Base-by-base conservation (phyloP, 2,329 filamentous ascomycete species). In the Pseudofabraea citricarpa region DNA sequence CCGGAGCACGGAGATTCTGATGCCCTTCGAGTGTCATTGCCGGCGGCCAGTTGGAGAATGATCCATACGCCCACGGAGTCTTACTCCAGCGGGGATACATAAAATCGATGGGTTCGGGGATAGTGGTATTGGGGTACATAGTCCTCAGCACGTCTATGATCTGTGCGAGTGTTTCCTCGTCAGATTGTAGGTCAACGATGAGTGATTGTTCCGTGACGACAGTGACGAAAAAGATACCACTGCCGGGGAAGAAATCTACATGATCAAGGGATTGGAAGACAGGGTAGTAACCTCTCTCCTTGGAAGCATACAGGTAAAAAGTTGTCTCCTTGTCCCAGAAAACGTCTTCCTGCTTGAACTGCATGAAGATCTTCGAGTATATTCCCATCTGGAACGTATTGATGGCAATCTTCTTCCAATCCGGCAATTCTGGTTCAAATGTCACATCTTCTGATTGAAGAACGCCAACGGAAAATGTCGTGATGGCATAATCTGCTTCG, bases 321-420 rank as follows among this genome's bases (percentile, higher is more conserved):
- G 79, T 71, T 1, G 69, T 74, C 31, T 71, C 63, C 0, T 63
- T 56, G 52, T 73, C 71, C 83, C 83, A 87, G 61, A 87, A 87
- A 0, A 78, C 75, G 43, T 80, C 67, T 47, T 80, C 69, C 1
- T 41, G 26, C 4, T 32, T 15, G 62, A 86, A 87, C 49, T 85
- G 82, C 47, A 83, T 65, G 63, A 87, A 87, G 48, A 87, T 77
- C 58, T 87, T 87, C 40, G 81, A 87, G 63, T 86, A 87, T 0
- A 81, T 85, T 6, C 77, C 83, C 76, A 87, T 85, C 48, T 71
- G 67, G 58, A 85, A 85, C 27, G 74, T 78, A 3, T 76, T 71
- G 40, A 87, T 83, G 0, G 79, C 76, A 3, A 70, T 71, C 12
- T 72, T 66, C 60, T 87, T 87, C 83, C 81, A 86, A 3, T 60